phyloP scores from a whole-genome alignment of 2,329 filamentous ascomycete species.

The Eutypella sp. region DNA sequence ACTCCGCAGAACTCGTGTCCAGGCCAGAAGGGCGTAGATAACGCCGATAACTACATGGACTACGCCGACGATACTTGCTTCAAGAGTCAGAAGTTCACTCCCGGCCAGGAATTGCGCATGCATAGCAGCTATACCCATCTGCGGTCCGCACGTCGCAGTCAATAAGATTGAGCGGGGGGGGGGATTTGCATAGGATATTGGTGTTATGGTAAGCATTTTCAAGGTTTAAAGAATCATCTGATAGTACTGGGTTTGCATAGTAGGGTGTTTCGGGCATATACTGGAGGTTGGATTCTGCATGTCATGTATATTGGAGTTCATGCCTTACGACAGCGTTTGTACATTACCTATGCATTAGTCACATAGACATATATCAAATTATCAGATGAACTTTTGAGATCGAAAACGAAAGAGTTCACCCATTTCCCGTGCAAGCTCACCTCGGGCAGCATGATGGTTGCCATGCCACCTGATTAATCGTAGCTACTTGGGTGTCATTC shows the following conservation, averaged over 20 bases:
- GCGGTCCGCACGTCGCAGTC: neutral
- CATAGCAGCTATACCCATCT: neutral
- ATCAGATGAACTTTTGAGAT: too few relatives aligned
- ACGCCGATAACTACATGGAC: slow-evolving; percentile 34
- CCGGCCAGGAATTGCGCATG: slow-evolving; percentile 26
- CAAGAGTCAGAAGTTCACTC: slow-evolving; percentile 29
- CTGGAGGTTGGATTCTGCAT: neutral
- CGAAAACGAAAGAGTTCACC: too few relatives aligned
- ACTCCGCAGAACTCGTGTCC: slow-evolving; percentile 28
- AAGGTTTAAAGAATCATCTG: neutral
- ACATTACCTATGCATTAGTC: too few relatives aligned
- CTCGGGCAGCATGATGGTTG: too few relatives aligned
- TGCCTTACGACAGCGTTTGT: too few relatives aligned
- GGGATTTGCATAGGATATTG: neutral
- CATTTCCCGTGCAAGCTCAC: too few relatives aligned
- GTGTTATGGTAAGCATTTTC: neutral
- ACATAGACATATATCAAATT: too few relatives aligned
- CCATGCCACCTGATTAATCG: too few relatives aligned
- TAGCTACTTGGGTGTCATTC: too few relatives aligned
- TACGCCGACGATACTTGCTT: slow-evolving; percentile 35
- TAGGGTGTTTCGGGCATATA: neutral
- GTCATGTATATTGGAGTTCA: neutral
- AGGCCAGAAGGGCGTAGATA: slow-evolving; percentile 22
- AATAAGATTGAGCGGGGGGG: too few relatives aligned
- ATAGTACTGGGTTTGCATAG: neutral